Base-by-base conservation (phyloP, 2,329 filamentous ascomycete species). In the Podosphaera xanthii region DNA sequence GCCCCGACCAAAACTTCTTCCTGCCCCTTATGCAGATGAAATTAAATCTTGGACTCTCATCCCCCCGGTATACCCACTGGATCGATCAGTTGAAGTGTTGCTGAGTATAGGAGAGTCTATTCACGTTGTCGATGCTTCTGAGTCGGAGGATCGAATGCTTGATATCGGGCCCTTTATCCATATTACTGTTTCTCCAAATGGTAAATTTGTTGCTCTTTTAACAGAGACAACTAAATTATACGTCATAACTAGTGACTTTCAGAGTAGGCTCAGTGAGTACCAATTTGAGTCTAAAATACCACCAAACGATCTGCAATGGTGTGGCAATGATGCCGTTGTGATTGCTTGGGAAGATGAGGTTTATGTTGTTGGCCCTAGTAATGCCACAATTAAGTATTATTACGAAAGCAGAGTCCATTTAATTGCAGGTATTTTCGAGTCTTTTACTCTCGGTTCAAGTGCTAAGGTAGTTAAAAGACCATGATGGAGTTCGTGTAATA, bases 321-420 rank as follows among this genome's bases (percentile, higher is more conserved):
- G 92, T 70, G 92, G 92, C 4, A 91, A 92, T 66, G 91, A 97
- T 70, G 88, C 90, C 12, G 86, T 92, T 2, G 81, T 95, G 35
- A 81, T 98, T 65, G 90, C 90, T 0, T 98, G 92, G 92, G 92
- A 97, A 68, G 92, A 98, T 68, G 92, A 98, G 70, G 84, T 98
- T 3, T 92, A 96, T 68, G 77, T 98, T 35, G 85, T 98, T 61
- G 92, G 91, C 0, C 88, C 89, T 0, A 85, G 83, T 44, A 87
- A 87, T 50, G 80, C 85, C 8, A 82, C 85, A 4, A 81, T 74
- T 49, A 83, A 81, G 62, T 92, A 89, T 70, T 91, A 89, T 65
- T 97, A 97, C 70, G 89, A 97, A 67, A 87, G 84, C 7, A 83
- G 87, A 62, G 85, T 98, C 10, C 92, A 97, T 70, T 77, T 97